Evolutionary conservation across 2,329 filamentous ascomycete species (phyloP), one percentile per base, ranked within the genome.

Genomic region (Clonostachys rhizophaga): DNA sequence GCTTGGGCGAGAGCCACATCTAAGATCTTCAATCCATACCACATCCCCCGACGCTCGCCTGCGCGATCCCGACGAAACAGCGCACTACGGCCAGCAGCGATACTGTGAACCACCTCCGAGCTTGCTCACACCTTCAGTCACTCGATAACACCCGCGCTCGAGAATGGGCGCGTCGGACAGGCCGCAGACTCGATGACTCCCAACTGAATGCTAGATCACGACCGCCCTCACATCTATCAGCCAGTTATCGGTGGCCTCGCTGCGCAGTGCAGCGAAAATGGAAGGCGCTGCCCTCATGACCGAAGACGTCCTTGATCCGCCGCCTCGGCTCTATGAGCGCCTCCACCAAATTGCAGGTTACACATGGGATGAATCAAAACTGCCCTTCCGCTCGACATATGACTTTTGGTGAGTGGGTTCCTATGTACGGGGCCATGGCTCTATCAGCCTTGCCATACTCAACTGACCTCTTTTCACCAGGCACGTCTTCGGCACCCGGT

Each of bases 341-440:
- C 74, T 91, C 54, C 76, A 80, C 52, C 85, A 89, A 62, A 76
- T 91, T 53, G 76, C 84, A 42, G 87, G 86, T 46, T 91, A 89
- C 62, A 81, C 78, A 7, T 91, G 87, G 87, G 86, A 91, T 64
- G 85, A 88, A 54, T 75, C 78, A 13, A 64, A 60, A 48, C 65
- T 66, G 24, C 79, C 80, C 11, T 71, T 78, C 47, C 82, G 84
- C 60, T 79, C 79, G 44, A 89, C 84, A 57, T 96, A 96, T 67
- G 90, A 95, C 64, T 91, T 91, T 71, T 97, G 91, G 90, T 83
- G 71, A 58, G 68, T 58, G 30, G 16, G 24, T 37, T 34, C 20
- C 42, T n/a, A 39, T n/a, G n/a, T 39, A 39, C 30, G 36, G 17
- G n/a, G 30, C 37, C 17, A 14, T 30, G 33, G 35, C 34, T 34